Base-by-base conservation (phyloP, 1,284 basidiomycete species). In the Pterulicium gracile region DNA sequence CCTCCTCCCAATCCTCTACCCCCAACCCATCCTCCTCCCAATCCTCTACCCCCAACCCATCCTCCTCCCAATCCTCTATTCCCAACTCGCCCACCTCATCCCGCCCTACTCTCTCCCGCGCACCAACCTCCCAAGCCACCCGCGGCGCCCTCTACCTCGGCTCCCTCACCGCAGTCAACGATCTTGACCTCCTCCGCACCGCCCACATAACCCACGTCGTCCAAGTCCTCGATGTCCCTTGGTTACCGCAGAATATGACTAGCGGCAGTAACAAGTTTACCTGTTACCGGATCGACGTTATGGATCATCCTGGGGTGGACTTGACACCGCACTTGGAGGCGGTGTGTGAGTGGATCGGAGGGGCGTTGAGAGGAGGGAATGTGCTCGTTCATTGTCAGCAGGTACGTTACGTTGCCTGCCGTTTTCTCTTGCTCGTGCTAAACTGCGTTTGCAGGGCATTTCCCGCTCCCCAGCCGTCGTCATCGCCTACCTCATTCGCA, bases 341-440 rank as follows among this genome's bases (percentile, higher is more conserved):
- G 3, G 74, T 72, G 20, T 79, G 76, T 49, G 66, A 68, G 43
- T 70, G 71, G 60, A 81, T 81, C 50, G 68, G 73, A 51, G 60
- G 61, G 22, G 66, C 74, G 3, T 63, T 81, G 20, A 52, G 56
- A 2, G 79, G 78, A 4, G 56, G 66, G 36, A 80, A 73, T 51
- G 75, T 81, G 7, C 69, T 81, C 49, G 78, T 81, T 1, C 79
- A 81, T 54, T 81, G 78, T 52, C 79, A 81, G 52, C 79, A 81
- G 73, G 76, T 79, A 49, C 51, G 67, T 59, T 39, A 24, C 19
- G 12, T 46, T 24, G 35, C 21, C 23, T n/a, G 17, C 34, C 32
- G 41, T 27, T 41, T 43, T 41, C 35, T 49, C 40, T 50, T 47
- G 41, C 13, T 34, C 43, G 42, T 35, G 40, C 18, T 14, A 5